Base-by-base conservation (phyloP, 176 grass and related monocot species). In the Rhipidocladum racemiflorum region DNA sequence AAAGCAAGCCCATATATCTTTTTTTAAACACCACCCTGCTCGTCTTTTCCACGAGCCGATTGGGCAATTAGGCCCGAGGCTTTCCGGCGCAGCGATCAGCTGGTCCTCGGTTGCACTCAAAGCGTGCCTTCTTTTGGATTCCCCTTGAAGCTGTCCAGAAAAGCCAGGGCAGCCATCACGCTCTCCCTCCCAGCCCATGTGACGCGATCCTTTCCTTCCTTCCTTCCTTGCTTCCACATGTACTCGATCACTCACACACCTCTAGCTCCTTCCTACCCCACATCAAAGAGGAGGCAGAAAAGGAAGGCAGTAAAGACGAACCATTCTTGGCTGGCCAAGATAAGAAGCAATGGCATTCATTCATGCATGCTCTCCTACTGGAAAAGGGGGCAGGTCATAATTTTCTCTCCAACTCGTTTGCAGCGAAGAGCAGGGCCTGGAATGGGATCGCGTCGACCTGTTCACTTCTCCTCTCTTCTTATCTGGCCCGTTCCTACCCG, bases 121-220 rank as follows among this genome's bases (percentile, higher is more conserved):
- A 78, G 84, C 76, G 28, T 57, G 42, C 72, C 65, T 70, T 68
- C 51, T 32, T 63, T 36, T 20, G 53, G 75, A 77, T 86, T 68
- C 62, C 70, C 46, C 68, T n/a, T 13, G 74, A 82, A 39, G 48
- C 65, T 87, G 86, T 77, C 64, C 36, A 25, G 20, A 67, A 94
- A 91, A 89, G 92, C 44, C 30, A 85, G 30, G 77, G 75, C 88
- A 89, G 82, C 75, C 79, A 89, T 81, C 57, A 81, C 71, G 65
- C 85, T 38, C 81, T 72, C 72, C 72, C 84, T 45, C 24, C 71
- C 61, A 35, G 36, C 64, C 65, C 84, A 94, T 88, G 85, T 94
- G 89, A 86, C 82, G 48, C 68, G 35, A 85, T 85, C 71, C 84
- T 85, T 29, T 28, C 59, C 59, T 89, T 87, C 40, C 80, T 64